Evolutionary conservation across 805 yeast species (phyloP), one percentile per base, ranked within the genome.

Genomic region (Yarrowia keelungensis): DNA sequence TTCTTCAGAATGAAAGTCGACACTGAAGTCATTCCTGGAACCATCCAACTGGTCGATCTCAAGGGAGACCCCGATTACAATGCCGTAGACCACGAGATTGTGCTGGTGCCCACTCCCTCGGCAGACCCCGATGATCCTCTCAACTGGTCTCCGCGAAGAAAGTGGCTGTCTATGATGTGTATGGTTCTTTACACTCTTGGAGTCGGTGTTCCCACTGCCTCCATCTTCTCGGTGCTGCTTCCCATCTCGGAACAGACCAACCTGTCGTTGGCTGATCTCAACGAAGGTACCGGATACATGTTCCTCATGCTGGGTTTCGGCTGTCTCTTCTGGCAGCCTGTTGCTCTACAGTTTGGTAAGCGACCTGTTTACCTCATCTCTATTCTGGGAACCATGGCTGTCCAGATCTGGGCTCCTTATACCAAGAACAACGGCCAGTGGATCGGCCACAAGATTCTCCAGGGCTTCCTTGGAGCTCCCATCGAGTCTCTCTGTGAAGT

Each of bases 401-500:
- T 81, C 67, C 76, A 79, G 67, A 76, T 81, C 15, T 82, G 85
- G 85, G 77, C 80, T 15, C 83, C 84, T 7, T 79, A 75, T 65
- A 74, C 81, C 49, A 73, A 74, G n/a, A 70, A 78, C 43, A 76
- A 78, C 65, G 79, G 79, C 45, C 78, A 78, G 59, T 79, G 81
- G 81, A 76, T 79, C 54, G 83, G 79, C 11, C 75, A 79, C 42
- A 78, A 81, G 69, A 76, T 81, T 50, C 70, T 82, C 22, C 80
- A 80, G 53, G 83, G 83, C 74, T 75, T 89, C 59, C 87, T 89
- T 74, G 90, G 87, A 16, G 94, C 94, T 19, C 87, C 89, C n/a
- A 83, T 89, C 50, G 97, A 90, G 76, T 86, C 91, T 7, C 87
- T 92, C 75, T 70, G 92, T 83, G 80, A 83, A 85, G 73, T 88